Percentiles rank a stretch among this genome's conserved stretches.
Evolutionary conservation across 1,139 yeast species (phyloP).

Genomic region (Yamadazyma diddensiae): DNA sequence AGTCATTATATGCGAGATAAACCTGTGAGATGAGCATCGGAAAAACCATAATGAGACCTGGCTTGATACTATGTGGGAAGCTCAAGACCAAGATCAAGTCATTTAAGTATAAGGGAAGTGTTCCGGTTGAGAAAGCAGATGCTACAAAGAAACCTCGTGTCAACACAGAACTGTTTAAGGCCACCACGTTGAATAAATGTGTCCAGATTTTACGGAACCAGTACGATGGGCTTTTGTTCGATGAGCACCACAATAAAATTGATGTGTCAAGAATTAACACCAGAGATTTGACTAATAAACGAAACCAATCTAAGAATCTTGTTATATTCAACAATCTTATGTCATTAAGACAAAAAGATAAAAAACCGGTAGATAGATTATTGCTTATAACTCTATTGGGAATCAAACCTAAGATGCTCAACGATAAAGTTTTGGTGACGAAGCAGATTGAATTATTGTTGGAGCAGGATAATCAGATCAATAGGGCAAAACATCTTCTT

Average conservation of each 20-base stretch:
- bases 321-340: constrained; percentile 30
- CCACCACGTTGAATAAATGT: constrained; percentile 18
- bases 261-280: constrained; percentile 13
- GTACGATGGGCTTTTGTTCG: constrained; percentile 18
- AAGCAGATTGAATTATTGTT: constrained; percentile 51
- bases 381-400: constrained; percentile 55
- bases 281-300: constrained; percentile 7
- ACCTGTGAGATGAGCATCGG: constrained; percentile 10
- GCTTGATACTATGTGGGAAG: constrained; percentile 1
- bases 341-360: constrained; percentile 22
- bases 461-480: constrained; percentile 39
- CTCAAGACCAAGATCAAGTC: constrained; percentile 26
- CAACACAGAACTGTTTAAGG: constrained; percentile 6
- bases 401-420: constrained; percentile 50
- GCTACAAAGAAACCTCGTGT: neutral
- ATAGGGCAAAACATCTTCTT: constrained; percentile 53
- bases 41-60: constrained; percentile 4
- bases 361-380: constrained; percentile 35
- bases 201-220: constrained; percentile 17
- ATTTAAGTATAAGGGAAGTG: constrained; percentile 28
- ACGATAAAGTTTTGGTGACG: constrained; percentile 55
- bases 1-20: no score
- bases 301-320: constrained; percentile 7
- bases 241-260: constrained; percentile 13
- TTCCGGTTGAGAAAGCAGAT: constrained; percentile 8